phyloP scores from a whole-genome alignment of 257 asterid species.

The Galeopsis tetrahit region DNA sequence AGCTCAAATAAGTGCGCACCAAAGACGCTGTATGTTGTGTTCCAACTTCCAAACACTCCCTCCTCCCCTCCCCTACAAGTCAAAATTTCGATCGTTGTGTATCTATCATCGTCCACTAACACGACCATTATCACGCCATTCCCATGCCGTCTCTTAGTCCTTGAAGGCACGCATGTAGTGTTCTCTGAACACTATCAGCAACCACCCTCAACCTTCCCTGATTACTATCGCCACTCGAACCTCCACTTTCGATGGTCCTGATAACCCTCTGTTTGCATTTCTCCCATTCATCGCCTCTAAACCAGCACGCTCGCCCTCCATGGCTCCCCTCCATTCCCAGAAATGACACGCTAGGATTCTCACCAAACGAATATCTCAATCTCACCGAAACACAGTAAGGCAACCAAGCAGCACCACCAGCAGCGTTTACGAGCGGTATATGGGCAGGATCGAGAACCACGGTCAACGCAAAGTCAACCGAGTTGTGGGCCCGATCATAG shows the following conservation, averaged over 20 bases:
- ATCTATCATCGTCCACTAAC: not conserved
- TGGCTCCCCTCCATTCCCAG: conserved; percentile 99
- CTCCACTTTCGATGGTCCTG: conserved; percentile 72
- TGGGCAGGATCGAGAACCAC: conserved; percentile 92
- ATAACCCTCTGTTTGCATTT: conserved; percentile 80
- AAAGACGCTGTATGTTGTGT: conserved; percentile 10
- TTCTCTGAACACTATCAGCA: conserved; percentile 90
- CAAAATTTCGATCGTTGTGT: conserved; percentile 17
- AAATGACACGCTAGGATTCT: conserved; percentile 67
- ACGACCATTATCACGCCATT: conserved; percentile 33
- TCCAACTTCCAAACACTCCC: conserved; percentile 22
- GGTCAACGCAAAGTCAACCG: conserved; percentile 92
- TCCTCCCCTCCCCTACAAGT: conserved; percentile 2
- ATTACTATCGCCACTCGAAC: conserved; percentile 68
- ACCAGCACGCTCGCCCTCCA: conserved; percentile 99
- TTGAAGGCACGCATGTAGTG: conserved; percentile 78
- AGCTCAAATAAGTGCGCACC: conserved; percentile 29
- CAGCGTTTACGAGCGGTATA: conserved; percentile 89
- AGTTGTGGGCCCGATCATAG: conserved; percentile 78
- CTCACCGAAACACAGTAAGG: conserved; percentile 94
- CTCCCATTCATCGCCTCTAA: conserved; percentile 85
- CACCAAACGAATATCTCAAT: conserved; percentile 79
- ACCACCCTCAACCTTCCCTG: conserved; percentile 88
- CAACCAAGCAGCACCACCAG: conserved; percentile 99
- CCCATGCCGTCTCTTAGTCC: conserved; percentile 80